These are phyloP conservation scores for Hanseniaspora taiwanica DNA, from an alignment of 805 yeast species.

Conservation along the genomic window DNA sequence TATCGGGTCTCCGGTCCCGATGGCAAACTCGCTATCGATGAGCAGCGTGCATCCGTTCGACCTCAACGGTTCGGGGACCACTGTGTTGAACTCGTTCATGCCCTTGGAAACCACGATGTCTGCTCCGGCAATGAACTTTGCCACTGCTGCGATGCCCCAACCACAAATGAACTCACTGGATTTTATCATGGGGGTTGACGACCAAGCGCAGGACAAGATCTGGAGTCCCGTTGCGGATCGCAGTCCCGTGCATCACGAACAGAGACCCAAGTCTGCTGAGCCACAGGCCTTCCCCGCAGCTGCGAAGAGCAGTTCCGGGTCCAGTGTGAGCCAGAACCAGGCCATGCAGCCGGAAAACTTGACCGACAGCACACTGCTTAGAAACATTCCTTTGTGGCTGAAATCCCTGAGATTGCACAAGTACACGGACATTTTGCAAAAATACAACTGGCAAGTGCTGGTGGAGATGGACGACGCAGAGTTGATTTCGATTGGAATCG, in stretches of 20 bases:
- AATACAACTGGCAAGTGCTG: slow-evolving; percentile 66
- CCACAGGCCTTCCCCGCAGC: neutral
- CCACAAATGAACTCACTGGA: slow-evolving; percentile 7
- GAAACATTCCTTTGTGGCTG: slow-evolving; percentile 86
- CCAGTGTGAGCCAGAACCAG: slow-evolving; percentile 10
- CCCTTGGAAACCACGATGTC: slow-evolving; percentile 6
- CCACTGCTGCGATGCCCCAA: neutral
- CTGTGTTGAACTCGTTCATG: slow-evolving; percentile 7
- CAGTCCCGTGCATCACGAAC: neutral
- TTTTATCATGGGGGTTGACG: slow-evolving; percentile 4
- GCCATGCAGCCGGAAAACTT: slow-evolving; percentile 37
- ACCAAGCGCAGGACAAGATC: slow-evolving; percentile 3
- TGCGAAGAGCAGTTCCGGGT: too few relatives aligned
- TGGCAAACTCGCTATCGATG: neutral
- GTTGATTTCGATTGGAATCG: slow-evolving; percentile 69
- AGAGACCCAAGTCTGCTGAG: neutral
- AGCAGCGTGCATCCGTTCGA: slow-evolving; percentile 6
- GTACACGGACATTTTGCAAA: slow-evolving; percentile 73
- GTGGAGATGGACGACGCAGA: slow-evolving; percentile 55
- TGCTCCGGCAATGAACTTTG: slow-evolving; percentile 3
- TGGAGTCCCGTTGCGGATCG: slow-evolving; percentile 2
- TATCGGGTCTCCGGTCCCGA: slow-evolving; percentile 16
- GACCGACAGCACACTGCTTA: slow-evolving; percentile 40
- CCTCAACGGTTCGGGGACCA: slow-evolving; percentile 9
- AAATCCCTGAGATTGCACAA: slow-evolving; percentile 83